Base-by-base conservation (phyloP, 1,139 yeast genomes). In the Hansenula sp. region DNA sequence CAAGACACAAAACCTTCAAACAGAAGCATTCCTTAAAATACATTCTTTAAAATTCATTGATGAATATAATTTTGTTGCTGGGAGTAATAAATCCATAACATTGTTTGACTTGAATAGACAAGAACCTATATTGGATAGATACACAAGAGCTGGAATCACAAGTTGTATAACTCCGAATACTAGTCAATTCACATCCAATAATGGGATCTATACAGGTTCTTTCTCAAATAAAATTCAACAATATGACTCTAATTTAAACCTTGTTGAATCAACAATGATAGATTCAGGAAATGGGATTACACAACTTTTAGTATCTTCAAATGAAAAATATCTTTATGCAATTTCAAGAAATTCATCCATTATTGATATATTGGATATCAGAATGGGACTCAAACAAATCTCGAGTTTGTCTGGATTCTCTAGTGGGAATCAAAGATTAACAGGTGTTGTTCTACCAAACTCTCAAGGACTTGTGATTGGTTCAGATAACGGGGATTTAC, bases 261-360 rank as follows among this genome's bases (percentile, higher is more conserved):
- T 33, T 0, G 37, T 38, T 1, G 24, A 32, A 24, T 32, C 32
- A 20, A 34, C 27, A 19, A 41, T 36, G 32, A 13, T 40, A 32
- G 25, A 30, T 6, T 29, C 30, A 21, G 54, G 57, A 3, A 50
- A 46, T 32, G 68, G 65, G 0, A 43, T 59, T 1, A 47, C 53
- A 12, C 66, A 62, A 39, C 20, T 61, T 1, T 2, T 62, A 2
- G 62, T 59, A 46, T 52, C 65, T 2, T 30, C 40, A 0, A 57
- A 60, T 43, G 59, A 57, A 12, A 47, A 49, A 16, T 59, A 54
- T 29, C 18, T 62, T 2, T 57, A 47, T 34, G 52, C 52, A 4
- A 35, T 60, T 1, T 42, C 56, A 17, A 45, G 68, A 34, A 52
- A 57, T 21, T 42, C 53, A 2, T 32, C 44, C 4, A 38, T 33